phyloP scores from a whole-genome alignment of 2,329 filamentous ascomycete species.

The Didymosphaeria variabile region DNA sequence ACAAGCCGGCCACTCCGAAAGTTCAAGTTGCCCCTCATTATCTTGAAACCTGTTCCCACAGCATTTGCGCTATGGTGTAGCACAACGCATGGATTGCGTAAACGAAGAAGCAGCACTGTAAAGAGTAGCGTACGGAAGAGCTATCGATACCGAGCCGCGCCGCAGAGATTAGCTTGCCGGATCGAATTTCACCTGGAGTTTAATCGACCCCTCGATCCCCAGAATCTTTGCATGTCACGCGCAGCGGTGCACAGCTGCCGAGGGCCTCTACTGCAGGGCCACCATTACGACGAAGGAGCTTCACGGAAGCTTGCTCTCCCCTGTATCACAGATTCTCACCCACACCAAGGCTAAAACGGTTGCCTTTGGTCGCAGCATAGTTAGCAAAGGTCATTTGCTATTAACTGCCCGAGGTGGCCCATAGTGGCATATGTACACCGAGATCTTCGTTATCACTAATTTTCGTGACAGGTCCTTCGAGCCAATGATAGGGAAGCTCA shows the following conservation, averaged over 20 bases:
- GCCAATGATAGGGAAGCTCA: background rate
- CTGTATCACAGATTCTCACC: background rate
- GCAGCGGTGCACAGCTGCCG: slow-evolving; percentile 11
- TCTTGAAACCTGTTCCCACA: background rate
- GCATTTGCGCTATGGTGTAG: background rate
- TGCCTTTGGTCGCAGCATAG: background rate
- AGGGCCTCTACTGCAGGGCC: slow-evolving; percentile 9
- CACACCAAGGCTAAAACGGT: background rate
- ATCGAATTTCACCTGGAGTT: background rate
- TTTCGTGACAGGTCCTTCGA: background rate
- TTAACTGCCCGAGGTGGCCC: background rate
- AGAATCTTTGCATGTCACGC: slow-evolving; percentile 16
- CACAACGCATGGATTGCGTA: background rate
- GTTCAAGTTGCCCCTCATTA: background rate
- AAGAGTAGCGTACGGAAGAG: background rate
- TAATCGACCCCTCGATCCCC: slow-evolving; percentile 8
- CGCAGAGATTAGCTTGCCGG: background rate
- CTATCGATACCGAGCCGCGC: background rate
- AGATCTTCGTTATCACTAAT: background rate
- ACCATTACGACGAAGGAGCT: background rate
- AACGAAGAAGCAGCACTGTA: background rate
- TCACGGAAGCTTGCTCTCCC: background rate
- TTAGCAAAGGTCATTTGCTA: background rate
- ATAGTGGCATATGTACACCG: background rate
- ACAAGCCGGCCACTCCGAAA: slow-evolving; percentile 11